Conservation (phyloP, 225 moss, liverwort and hornwort genomes). For the Pseudisothecium myosuroides region DNA sequence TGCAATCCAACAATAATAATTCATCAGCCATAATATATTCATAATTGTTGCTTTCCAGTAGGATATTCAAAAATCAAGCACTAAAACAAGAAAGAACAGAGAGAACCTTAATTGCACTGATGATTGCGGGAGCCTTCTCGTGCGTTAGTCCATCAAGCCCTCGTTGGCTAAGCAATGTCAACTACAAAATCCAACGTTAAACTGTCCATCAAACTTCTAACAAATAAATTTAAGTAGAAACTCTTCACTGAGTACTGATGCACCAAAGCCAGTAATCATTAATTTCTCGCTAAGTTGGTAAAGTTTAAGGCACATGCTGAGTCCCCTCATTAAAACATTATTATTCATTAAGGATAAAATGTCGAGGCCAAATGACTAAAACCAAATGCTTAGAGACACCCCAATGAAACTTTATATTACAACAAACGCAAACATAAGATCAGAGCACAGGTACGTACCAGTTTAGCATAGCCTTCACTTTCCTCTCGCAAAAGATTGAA, state of each 20-base stretch:
- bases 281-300: not conserved
- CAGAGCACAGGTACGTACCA: conserved; percentile 38
- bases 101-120: conserved; percentile 93
- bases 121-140: conserved; percentile 60
- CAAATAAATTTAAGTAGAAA: not conserved
- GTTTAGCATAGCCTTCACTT: conserved; percentile 98
- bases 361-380: not conserved
- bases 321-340: not conserved
- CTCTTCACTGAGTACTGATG: not conserved
- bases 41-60: not conserved
- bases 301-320: not conserved
- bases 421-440: not conserved
- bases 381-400: not conserved
- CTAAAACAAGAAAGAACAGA: not conserved
- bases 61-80: not conserved
- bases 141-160: conserved; percentile 72
- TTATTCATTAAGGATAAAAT: not conserved
- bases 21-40: not conserved
- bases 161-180: conserved; percentile 93
- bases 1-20: not conserved
- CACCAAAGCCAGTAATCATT: not conserved
- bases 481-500: conserved; percentile 97
- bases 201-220: not conserved
- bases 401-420: not conserved
- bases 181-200: conserved; percentile 37